A percentile compares a stretch with the other conserved stretches of the same genome.
Evolutionary conservation across 345 rosid species (phyloP).

Genomic region (Populus pruinosa): DNA sequence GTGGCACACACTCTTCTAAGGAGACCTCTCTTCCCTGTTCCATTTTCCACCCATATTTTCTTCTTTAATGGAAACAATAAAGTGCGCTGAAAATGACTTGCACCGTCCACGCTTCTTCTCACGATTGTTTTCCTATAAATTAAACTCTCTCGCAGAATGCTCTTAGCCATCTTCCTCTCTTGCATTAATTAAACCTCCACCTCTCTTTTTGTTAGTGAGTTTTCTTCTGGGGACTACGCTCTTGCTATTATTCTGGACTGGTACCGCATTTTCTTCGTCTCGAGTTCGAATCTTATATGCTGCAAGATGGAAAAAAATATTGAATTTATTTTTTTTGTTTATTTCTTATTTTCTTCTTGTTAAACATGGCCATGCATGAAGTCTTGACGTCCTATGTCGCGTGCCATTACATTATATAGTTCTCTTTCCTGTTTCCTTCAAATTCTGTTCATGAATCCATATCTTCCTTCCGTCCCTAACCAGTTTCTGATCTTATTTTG

Average conservation of each 20-base stretch:
- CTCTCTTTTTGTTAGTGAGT: slow-evolving; percentile 7
- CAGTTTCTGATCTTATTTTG: background rate
- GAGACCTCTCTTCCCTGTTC: slow-evolving; percentile 8
- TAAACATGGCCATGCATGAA: background rate
- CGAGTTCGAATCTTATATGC: too few relatives aligned
- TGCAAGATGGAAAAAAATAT: too few relatives aligned
- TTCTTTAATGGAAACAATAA: background rate
- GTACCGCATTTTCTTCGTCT: too few relatives aligned
- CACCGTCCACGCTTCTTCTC: background rate
- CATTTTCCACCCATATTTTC: slow-evolving; percentile 1
- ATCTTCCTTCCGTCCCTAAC: background rate
- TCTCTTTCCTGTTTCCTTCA: background rate
- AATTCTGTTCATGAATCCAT: background rate
- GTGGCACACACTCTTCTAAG: slow-evolving; percentile 23
- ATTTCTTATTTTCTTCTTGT: background rate
- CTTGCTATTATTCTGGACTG: too few relatives aligned
- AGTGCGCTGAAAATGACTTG: slow-evolving; percentile 19
- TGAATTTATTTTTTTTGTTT: background rate
- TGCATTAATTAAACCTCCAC: background rate
- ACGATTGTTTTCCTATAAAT: slow-evolving; percentile 15
- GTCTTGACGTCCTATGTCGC: background rate
- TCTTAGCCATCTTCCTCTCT: slow-evolving; percentile 19
- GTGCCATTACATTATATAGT: background rate
- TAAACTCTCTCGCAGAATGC: slow-evolving; percentile 6
- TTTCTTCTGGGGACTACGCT: background rate